These are phyloP conservation scores for Kodamaea kaohsiungensis DNA, from an alignment of 805 yeast species.

Conservation along the genomic window DNA sequence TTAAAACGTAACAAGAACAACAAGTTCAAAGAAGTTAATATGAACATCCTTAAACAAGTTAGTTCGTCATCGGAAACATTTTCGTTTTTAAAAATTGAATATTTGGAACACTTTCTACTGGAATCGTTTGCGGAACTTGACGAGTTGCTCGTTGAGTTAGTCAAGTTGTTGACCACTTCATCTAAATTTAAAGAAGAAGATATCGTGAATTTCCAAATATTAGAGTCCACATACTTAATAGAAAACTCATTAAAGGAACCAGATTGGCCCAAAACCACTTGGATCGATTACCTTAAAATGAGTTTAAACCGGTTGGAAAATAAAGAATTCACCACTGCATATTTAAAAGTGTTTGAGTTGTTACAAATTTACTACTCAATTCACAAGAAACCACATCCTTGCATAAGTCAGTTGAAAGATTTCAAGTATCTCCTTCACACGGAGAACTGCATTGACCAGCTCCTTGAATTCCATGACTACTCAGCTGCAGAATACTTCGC, in stretches of 20 bases:
- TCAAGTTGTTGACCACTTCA: conserved; percentile 18
- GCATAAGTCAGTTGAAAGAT: neutral
- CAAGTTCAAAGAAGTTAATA: conserved; percentile 28
- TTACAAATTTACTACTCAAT: conserved; percentile 12
- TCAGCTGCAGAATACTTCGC: conserved; percentile 37
- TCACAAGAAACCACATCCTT: neutral
- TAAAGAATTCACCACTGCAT: conserved; percentile 25
- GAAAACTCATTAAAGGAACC: conserved; percentile 31
- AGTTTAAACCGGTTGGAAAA: conserved; percentile 29
- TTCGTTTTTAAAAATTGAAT: conserved; percentile 34
- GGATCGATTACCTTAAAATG: conserved; percentile 36
- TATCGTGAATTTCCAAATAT: conserved; percentile 25
- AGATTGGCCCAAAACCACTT: conserved; percentile 38
- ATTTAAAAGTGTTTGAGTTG: conserved; percentile 37
- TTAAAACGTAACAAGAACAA: conserved; percentile 29
- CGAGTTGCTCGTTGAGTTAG: conserved; percentile 30
- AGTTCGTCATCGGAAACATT: conserved; percentile 23
- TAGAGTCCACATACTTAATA: conserved; percentile 27
- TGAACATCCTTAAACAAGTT: conserved; percentile 31
- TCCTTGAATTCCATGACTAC: conserved; percentile 30
- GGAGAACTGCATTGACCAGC: neutral
- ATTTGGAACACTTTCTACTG: conserved; percentile 30
- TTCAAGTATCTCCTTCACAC: neutral
- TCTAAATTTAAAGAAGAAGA: conserved; percentile 17
- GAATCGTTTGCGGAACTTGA: conserved; percentile 18